Evolutionary conservation across 169 alveolate species (phyloP).

Genomic region (Babesia bovis): DNA sequence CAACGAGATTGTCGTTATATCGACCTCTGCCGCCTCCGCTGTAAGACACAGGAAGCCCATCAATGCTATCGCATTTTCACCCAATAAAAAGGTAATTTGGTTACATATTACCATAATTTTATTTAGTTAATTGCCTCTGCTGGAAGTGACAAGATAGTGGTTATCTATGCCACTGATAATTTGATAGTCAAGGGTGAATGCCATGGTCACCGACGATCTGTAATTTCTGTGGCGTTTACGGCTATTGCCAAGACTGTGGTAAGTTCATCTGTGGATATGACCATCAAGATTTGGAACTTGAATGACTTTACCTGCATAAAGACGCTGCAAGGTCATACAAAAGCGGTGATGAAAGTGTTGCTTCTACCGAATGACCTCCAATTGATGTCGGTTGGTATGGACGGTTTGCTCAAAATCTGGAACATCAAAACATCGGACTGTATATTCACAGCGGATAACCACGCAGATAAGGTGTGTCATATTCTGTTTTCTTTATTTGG

Average conservation of each 20-base stretch:
- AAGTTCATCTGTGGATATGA: conserved; percentile 57
- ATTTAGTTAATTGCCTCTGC: conserved; percentile 40
- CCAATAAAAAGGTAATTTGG: conserved; percentile 48
- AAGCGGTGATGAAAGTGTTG: conserved; percentile 59
- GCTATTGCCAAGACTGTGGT: conserved; percentile 47
- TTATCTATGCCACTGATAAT: conserved; percentile 39
- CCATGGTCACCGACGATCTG: conserved; percentile 61
- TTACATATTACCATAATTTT: neutral
- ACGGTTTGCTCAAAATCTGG: conserved; percentile 63
- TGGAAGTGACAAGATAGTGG: conserved; percentile 65
- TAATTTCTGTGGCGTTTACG: conserved; percentile 48
- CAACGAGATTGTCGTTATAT: neutral
- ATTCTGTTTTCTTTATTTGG: neutral
- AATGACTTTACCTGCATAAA: conserved; percentile 57
- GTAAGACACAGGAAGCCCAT: conserved; percentile 57
- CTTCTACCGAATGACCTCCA: conserved; percentile 49
- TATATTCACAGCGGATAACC: conserved; percentile 54
- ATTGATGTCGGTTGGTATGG: conserved; percentile 57
- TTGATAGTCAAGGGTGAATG: conserved; percentile 61
- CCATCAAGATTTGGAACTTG: conserved; percentile 66
- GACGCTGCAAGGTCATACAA: conserved; percentile 66
- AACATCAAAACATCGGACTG: conserved; percentile 65
- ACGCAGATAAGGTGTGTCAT: conserved; percentile 34
- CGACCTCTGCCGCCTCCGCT: conserved; percentile 36
- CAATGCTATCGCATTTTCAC: conserved; percentile 57